Evolutionary conservation across 352 stramenopile species (phyloP).

Genomic region (Phytopythium litorale): DNA sequence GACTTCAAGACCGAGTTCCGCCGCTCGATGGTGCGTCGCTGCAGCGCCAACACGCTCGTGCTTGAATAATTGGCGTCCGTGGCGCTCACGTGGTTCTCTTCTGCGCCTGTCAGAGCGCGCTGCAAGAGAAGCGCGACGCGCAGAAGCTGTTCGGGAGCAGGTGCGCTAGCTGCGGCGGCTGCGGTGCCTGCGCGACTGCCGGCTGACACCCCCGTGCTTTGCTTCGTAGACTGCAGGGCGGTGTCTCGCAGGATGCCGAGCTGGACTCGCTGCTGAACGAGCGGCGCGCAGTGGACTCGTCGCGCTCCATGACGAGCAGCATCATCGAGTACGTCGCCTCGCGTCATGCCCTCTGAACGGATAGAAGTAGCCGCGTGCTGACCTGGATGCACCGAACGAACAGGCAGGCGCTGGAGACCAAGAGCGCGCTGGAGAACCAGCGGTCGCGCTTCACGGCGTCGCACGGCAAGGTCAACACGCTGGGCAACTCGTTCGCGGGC

Average conservation of each 20-base stretch:
- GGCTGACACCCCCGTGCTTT: not conserved
- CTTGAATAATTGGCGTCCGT: not conserved
- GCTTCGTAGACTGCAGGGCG: slow-evolving; percentile 33
- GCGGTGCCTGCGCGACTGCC: not conserved
- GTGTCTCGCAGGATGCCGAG: slow-evolving; percentile 54
- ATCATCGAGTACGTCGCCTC: slow-evolving; percentile 65
- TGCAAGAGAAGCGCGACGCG: slow-evolving; percentile 82
- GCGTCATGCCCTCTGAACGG: not conserved
- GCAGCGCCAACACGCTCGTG: too few species aligned
- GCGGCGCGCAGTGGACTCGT: slow-evolving; percentile 73
- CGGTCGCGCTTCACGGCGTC: slow-evolving; percentile 84
- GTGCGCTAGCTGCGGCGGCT: slow-evolving; percentile 19
- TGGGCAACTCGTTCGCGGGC: slow-evolving; percentile 90
- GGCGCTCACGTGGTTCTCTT: not conserved
- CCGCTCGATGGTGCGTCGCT: slow-evolving; percentile 59
- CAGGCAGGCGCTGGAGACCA: slow-evolving; percentile 76
- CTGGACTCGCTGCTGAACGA: slow-evolving; percentile 82
- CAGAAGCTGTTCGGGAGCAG: slow-evolving; percentile 80
- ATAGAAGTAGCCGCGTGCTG: not conserved
- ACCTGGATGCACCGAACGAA: too few species aligned
- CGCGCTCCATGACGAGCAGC: slow-evolving; percentile 71
- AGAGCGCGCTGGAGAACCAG: slow-evolving; percentile 89
- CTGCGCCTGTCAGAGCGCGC: slow-evolving; percentile 35
- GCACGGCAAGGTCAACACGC: slow-evolving; percentile 73
- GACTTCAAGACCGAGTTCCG: slow-evolving; percentile 95